phyloP scores from a whole-genome alignment of 306 rosid species.

The Quercus ilex region DNA sequence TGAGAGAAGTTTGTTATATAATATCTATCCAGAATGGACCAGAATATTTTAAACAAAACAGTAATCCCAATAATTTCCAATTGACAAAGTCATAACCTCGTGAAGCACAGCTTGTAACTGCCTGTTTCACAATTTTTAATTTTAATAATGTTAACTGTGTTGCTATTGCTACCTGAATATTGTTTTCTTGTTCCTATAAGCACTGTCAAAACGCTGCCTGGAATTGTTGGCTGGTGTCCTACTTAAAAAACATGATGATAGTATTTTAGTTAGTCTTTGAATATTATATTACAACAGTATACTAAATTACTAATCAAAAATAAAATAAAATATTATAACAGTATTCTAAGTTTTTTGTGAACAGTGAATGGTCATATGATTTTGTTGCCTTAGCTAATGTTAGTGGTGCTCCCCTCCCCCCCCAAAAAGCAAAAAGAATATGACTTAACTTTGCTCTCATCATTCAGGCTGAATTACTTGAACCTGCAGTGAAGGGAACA shows the following conservation, averaged over 20 bases:
- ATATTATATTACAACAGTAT: neutral
- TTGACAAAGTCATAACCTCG: neutral
- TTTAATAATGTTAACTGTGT: neutral
- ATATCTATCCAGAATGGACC: no score
- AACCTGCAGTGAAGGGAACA: slow-evolving; percentile 61
- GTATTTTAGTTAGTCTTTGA: neutral
- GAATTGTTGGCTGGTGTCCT: neutral
- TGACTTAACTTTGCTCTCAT: neutral
- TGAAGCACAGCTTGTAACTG: neutral
- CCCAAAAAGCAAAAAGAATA: neutral
- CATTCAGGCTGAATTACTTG: slow-evolving; percentile 49
- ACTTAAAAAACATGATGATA: neutral
- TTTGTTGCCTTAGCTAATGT: neutral
- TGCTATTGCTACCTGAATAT: neutral
- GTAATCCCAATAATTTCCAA: no score
- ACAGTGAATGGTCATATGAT: neutral
- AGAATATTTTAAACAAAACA: no score
- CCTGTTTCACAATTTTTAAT: neutral
- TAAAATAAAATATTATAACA: neutral
- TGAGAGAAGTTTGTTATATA: neutral
- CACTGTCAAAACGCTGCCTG: neutral
- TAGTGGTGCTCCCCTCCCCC: neutral
- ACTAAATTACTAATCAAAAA: neutral
- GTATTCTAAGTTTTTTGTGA: neutral
- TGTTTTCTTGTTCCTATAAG: neutral